A percentile compares a stretch with the other conserved stretches of the same genome.
Conservation (phyloP, 805 yeast genomes). For the Hanseniaspora taiwanica region DNA sequence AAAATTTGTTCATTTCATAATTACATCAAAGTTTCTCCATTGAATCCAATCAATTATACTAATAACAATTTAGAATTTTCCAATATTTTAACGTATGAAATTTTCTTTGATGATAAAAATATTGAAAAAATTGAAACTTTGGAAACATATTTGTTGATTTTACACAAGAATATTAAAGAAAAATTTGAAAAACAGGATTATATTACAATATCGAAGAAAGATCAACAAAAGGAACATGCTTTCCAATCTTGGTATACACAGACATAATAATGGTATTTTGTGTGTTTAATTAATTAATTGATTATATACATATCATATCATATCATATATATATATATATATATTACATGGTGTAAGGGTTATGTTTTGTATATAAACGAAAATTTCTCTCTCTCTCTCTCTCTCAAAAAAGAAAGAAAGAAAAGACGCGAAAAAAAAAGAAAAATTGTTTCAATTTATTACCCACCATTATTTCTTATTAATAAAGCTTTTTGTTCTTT, state of each 20-base stretch:
- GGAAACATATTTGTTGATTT: constrained; percentile 49
- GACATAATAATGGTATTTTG: constrained; percentile 11
- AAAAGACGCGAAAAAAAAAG: neutral
- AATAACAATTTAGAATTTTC: constrained; percentile 11
- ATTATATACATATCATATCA: neutral
- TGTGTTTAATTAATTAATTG: neutral
- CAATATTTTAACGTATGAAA: constrained; percentile 37
- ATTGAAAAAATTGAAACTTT: constrained; percentile 42
- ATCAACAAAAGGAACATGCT: constrained; percentile 14
- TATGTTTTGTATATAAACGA: too few species aligned
- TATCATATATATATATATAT: neutral
- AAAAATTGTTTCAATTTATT: too few species aligned
- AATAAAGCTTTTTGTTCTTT: too few species aligned
- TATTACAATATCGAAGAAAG: constrained; percentile 13
- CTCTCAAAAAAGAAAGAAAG: neutral
- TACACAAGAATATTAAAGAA: constrained; percentile 52
- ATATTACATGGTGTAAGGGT: neutral
- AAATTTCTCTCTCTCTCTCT: too few species aligned
- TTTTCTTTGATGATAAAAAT: constrained; percentile 62
- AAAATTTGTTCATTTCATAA: constrained; percentile 18
- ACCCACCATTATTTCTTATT: too few species aligned
- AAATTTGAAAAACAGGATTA: constrained; percentile 35
- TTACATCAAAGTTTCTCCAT: constrained; percentile 15
- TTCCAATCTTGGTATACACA: constrained; percentile 23
- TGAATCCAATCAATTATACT: constrained; percentile 22